Conservation (phyloP, 1,284 basidiomycete genomes). For the Heterobasidion occidentale region DNA sequence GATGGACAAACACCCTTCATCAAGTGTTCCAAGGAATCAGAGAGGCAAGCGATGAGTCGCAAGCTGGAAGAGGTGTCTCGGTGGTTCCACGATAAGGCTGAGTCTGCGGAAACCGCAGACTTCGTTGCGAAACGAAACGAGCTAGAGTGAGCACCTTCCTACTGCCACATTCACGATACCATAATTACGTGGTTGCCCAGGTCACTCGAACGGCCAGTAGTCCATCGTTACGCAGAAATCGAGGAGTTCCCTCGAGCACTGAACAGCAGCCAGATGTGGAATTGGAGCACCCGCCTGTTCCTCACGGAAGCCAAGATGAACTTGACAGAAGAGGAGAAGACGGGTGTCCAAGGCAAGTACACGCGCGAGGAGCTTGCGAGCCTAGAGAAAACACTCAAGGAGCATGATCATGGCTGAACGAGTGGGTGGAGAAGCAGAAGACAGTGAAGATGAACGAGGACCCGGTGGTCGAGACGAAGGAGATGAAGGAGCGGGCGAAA, state of each 20-base stretch:
- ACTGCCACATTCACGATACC: background rate
- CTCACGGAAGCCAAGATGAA: constrained; percentile 72
- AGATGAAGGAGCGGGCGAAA: constrained; percentile 78
- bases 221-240: constrained; percentile 82
- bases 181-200: constrained; percentile 28
- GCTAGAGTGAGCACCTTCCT: constrained; percentile 61
- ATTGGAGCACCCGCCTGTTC: constrained; percentile 76
- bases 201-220: constrained; percentile 73
- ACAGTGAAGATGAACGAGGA: constrained; percentile 65
- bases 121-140: constrained; percentile 68
- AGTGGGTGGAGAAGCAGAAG: constrained; percentile 77
- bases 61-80: constrained; percentile 64
- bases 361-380: constrained; percentile 74
- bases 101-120: constrained; percentile 70
- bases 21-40: constrained; percentile 68
- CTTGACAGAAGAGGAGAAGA: constrained; percentile 49
- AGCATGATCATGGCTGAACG: constrained; percentile 78
- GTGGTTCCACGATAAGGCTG: constrained; percentile 88
- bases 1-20: constrained; percentile 64
- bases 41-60: constrained; percentile 59
- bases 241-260: constrained; percentile 67
- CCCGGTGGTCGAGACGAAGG: constrained; percentile 73
- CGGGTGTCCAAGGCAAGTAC: constrained; percentile 65
- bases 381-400: constrained; percentile 67
- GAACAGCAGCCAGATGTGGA: constrained; percentile 77